These are phyloP conservation scores for Coprinopsis sp. DNA, from an alignment of 768 basidiomycete genomes.

Conservation along the genomic window DNA sequence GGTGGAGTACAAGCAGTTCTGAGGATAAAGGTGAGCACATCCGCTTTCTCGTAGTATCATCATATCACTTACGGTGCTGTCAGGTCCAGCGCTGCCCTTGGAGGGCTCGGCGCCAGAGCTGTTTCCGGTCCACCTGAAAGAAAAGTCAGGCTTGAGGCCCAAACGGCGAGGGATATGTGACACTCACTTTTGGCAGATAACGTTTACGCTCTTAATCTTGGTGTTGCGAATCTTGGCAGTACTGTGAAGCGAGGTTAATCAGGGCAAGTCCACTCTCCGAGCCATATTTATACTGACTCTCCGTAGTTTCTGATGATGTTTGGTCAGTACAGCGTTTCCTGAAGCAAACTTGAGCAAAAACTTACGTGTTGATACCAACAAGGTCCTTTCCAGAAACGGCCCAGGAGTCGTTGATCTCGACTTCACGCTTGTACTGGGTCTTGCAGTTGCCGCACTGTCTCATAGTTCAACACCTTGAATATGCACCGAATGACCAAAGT, in stretches of 20 bases:
- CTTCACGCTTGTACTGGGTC: slow-evolving; percentile 26
- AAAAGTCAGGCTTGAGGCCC: neutral
- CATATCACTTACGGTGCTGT: slow-evolving; percentile 24
- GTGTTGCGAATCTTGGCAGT: slow-evolving; percentile 30
- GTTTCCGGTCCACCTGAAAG: slow-evolving; percentile 24
- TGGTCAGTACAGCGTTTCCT: neutral
- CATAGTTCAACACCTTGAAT: slow-evolving; percentile 2
- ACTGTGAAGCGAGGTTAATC: slow-evolving; percentile 15
- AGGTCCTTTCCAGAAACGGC: slow-evolving; percentile 27
- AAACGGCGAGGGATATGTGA: neutral
- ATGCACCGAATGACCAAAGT: neutral
- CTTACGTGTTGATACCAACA: slow-evolving; percentile 31
- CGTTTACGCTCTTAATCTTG: slow-evolving; percentile 24
- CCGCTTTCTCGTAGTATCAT: neutral
- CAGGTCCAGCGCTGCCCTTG: slow-evolving; percentile 27
- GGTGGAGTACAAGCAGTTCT: slow-evolving; percentile 25
- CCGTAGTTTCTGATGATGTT: slow-evolving; percentile 27
- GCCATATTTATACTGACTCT: slow-evolving; percentile 22
- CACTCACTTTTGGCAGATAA: slow-evolving; percentile 26
- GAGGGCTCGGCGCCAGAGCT: slow-evolving; percentile 26
- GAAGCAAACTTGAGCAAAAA: neutral
- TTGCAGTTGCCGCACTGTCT: slow-evolving; percentile 29
- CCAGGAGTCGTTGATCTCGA: slow-evolving; percentile 31
- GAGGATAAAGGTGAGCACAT: neutral
- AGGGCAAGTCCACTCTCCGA: neutral